A percentile compares a stretch with the other conserved stretches of the same genome.
Evolutionary conservation across 257 asterid genomes (phyloP).

Genomic region (Linderniella brevidens): DNA sequence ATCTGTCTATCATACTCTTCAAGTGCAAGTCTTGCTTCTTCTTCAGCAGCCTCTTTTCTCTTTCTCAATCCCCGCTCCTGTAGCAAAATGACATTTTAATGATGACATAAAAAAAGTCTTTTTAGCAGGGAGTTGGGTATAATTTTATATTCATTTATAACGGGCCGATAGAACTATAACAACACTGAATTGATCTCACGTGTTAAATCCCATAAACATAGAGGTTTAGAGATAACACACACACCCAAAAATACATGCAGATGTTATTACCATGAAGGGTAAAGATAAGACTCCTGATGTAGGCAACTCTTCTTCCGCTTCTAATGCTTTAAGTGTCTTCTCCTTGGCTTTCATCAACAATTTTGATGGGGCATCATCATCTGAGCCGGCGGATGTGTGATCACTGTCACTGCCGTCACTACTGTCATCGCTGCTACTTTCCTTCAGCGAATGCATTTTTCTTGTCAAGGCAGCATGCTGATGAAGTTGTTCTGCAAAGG

Average conservation of each 20-base stretch:
- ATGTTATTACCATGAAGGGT: slow-evolving; percentile 81
- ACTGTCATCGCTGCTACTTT: slow-evolving; percentile 66
- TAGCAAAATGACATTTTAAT: background rate
- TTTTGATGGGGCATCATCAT: slow-evolving; percentile 27
- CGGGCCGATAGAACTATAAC: too few relatives aligned
- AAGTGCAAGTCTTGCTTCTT: slow-evolving; percentile 67
- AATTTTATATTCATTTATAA: too few relatives aligned
- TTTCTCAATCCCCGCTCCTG: slow-evolving; percentile 61
- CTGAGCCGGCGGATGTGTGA: slow-evolving; percentile 37
- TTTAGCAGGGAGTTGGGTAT: too few relatives aligned
- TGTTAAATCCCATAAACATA: too few relatives aligned
- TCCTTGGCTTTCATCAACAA: slow-evolving; percentile 55
- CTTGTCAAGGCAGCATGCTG: slow-evolving; percentile 71
- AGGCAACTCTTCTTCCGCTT: slow-evolving; percentile 63
- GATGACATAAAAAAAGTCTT: too few relatives aligned
- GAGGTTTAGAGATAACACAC: background rate
- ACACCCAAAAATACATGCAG: slow-evolving; percentile 11
- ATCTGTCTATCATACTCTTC: slow-evolving; percentile 59
- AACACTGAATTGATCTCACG: too few relatives aligned
- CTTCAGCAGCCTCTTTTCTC: slow-evolving; percentile 61
- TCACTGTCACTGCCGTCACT: slow-evolving; percentile 57
- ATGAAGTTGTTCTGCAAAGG: slow-evolving; percentile 67
- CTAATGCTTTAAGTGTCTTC: slow-evolving; percentile 44
- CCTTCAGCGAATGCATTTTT: slow-evolving; percentile 63
- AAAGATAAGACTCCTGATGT: slow-evolving; percentile 65